Evolutionary conservation across 1,284 basidiomycete genomes (phyloP).

Genomic region (Fomitopsis pinicola): DNA sequence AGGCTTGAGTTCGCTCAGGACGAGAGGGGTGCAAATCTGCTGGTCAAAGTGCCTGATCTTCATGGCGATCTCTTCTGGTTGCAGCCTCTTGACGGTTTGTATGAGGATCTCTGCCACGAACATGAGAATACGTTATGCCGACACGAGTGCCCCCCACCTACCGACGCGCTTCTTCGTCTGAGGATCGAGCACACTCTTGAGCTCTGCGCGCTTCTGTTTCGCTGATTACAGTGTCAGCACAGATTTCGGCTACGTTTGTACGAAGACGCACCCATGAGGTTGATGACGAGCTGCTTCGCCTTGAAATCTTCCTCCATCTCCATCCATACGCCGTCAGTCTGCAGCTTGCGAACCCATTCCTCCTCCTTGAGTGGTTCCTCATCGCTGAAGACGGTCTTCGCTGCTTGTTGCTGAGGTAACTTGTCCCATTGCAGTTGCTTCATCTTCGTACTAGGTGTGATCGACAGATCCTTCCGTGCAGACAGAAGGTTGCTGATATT

Average conservation of each 20-base stretch:
- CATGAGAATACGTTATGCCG: not conserved
- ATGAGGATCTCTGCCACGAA: slow-evolving; percentile 75
- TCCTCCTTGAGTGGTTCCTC: slow-evolving; percentile 68
- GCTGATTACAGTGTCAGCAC: slow-evolving; percentile 34
- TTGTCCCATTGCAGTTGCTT: slow-evolving; percentile 99
- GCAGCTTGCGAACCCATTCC: slow-evolving; percentile 77
- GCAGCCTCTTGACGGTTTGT: slow-evolving; percentile 75
- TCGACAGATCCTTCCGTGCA: slow-evolving; percentile 80
- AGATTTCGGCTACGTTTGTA: not conserved
- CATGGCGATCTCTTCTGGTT: slow-evolving; percentile 80
- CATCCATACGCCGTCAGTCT: slow-evolving; percentile 84
- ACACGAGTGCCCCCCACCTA: slow-evolving; percentile 33
- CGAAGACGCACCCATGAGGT: slow-evolving; percentile 58
- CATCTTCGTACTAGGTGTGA: slow-evolving; percentile 89
- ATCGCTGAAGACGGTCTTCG: slow-evolving; percentile 80
- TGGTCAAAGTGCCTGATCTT: slow-evolving; percentile 85
- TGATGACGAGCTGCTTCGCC: slow-evolving; percentile 90
- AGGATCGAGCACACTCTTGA: slow-evolving; percentile 87
- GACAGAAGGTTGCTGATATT: slow-evolving; percentile 52
- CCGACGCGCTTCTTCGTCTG: slow-evolving; percentile 90
- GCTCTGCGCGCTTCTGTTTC: slow-evolving; percentile 77
- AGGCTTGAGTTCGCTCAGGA: slow-evolving; percentile 83
- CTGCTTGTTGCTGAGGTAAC: slow-evolving; percentile 79
- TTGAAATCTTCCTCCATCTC: slow-evolving; percentile 99
- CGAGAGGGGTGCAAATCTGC: slow-evolving; percentile 81